Evolutionary conservation across 75 land plant species (phyloP).

Genomic region (Ceratopteris richardii): DNA sequence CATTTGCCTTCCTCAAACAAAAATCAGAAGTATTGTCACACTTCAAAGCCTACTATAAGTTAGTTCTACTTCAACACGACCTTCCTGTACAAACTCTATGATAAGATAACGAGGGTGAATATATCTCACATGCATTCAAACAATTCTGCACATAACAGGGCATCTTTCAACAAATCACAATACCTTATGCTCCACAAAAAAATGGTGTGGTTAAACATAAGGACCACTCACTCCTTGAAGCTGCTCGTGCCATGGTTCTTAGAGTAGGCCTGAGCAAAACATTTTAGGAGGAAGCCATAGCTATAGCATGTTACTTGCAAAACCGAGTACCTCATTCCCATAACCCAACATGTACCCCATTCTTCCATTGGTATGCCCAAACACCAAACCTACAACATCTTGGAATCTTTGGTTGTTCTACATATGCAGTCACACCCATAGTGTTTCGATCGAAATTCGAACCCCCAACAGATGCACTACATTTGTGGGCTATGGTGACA

Average conservation of each 20-base stretch:
- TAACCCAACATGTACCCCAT: slow-evolving; percentile 11
- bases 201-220: slow-evolving; percentile 31
- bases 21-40: too few relatives aligned
- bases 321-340: slow-evolving; percentile 16
- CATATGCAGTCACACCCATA: too few relatives aligned
- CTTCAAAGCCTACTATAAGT: too few relatives aligned
- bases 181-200: slow-evolving; percentile 29
- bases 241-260: slow-evolving; percentile 15
- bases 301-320: slow-evolving; percentile 14
- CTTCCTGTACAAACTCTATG: too few relatives aligned
- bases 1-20: too few relatives aligned
- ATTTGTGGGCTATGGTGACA: too few relatives aligned
- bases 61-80: too few relatives aligned
- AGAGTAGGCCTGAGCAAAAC: slow-evolving; percentile 13
- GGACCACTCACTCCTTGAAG: slow-evolving; percentile 15
- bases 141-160: too few relatives aligned
- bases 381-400: slow-evolving; percentile 2
- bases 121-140: too few relatives aligned
- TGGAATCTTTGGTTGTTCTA: slow-evolving; percentile 13
- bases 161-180: slow-evolving; percentile 11
- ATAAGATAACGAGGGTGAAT: too few relatives aligned
- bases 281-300: slow-evolving; percentile 34
- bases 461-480: too few relatives aligned
- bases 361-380: background rate
- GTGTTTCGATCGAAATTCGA: too few relatives aligned